Conservation (phyloP, 2,329 filamentous ascomycete species). For the Fusarium burgessii region DNA sequence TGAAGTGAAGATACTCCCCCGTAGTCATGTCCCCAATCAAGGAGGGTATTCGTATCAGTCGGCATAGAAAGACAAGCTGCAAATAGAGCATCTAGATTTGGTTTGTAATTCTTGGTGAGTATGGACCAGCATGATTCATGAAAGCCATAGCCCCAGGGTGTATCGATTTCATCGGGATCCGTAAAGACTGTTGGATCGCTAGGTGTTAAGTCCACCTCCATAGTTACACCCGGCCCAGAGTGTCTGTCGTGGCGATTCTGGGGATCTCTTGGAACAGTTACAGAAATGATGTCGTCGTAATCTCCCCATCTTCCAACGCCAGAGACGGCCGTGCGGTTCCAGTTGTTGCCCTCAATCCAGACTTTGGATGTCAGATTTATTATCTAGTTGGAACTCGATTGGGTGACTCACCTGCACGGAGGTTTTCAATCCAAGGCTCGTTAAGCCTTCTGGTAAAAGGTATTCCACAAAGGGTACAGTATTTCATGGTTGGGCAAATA, state of each 20-base stretch:
- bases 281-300: background rate
- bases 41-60: background rate
- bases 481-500: background rate
- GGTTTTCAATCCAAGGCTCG: rapidly evolving
- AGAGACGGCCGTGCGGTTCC: background rate
- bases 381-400: background rate
- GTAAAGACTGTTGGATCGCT: rapidly evolving
- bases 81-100: background rate
- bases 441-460: background rate
- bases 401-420: background rate
- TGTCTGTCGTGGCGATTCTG: background rate
- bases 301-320: background rate
- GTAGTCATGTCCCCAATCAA: slow-evolving; percentile 33
- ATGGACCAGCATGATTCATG: slow-evolving; percentile 24
- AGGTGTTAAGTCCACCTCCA: background rate
- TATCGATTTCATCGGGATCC: rapidly evolving
- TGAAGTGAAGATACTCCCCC: background rate
- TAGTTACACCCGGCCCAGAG: rapidly evolving
- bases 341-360: background rate
- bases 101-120: background rate
- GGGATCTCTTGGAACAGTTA: rapidly evolving
- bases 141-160: slow-evolving; percentile 25
- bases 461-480: background rate
- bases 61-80: slow-evolving; percentile 24
- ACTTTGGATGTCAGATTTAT: background rate